Conservation (phyloP, 2,329 filamentous ascomycete species). For the Neofusicoccum parvum region DNA sequence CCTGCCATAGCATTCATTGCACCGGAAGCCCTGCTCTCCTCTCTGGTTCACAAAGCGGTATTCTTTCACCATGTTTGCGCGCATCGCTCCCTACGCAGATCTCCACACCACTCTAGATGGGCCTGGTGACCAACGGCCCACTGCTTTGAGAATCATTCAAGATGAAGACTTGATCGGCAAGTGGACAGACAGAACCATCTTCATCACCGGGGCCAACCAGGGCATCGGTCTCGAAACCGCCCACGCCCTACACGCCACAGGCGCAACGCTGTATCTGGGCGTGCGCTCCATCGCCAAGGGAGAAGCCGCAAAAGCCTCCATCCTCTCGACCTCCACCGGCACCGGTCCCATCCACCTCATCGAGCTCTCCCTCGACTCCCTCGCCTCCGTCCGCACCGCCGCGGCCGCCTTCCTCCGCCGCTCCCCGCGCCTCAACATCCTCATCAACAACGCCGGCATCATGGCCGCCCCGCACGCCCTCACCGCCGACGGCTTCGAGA, state of each 20-base stretch:
- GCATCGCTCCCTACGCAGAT: conserved; percentile 24
- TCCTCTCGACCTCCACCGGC: conserved; percentile 39
- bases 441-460: conserved; percentile 44
- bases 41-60: too few relatives aligned
- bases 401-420: conserved; percentile 31
- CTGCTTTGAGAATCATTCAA: conserved; percentile 42
- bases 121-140: conserved; percentile 45
- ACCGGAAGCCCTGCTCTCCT: too few relatives aligned
- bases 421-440: conserved; percentile 39
- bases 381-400: conserved; percentile 39
- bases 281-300: conserved; percentile 30
- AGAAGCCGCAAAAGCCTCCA: conserved; percentile 28
- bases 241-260: conserved; percentile 24
- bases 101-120: conserved; percentile 31
- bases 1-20: too few relatives aligned
- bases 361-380: conserved; percentile 39
- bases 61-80: not conserved
- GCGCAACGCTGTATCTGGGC: conserved; percentile 32
- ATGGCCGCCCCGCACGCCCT: conserved; percentile 34
- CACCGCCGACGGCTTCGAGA: conserved; percentile 48
- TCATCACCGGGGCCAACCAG: conserved; percentile 32
- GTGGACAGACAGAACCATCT: not conserved
- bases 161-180: conserved; percentile 37
- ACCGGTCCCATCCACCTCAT: conserved; percentile 37
- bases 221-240: conserved; percentile 23